phyloP scores from a whole-genome alignment of 805 yeast species.

The Dipodascopsis tothii region DNA sequence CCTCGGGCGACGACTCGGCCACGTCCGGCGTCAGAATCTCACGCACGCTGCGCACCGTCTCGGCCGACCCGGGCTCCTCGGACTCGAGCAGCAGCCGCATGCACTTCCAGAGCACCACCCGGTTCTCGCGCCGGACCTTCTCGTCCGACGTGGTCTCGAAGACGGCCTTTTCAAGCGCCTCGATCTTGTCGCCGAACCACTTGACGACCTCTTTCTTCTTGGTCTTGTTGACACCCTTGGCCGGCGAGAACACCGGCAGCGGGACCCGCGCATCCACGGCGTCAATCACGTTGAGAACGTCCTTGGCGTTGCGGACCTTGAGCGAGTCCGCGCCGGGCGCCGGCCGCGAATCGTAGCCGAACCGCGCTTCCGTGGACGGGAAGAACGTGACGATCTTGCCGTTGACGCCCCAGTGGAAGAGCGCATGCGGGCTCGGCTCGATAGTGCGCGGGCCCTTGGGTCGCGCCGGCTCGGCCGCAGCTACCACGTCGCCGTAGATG shows the following conservation, averaged over 20 bases:
- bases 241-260: slow-evolving; percentile 51
- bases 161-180: slow-evolving; percentile 23
- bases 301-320: slow-evolving; percentile 27
- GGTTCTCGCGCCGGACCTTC: slow-evolving; percentile 27
- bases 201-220: slow-evolving; percentile 62
- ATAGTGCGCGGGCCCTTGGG: slow-evolving; percentile 1
- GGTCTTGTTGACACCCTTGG: slow-evolving; percentile 40
- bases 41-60: not conserved
- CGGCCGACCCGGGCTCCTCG: slow-evolving; percentile 4
- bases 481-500: too few species aligned
- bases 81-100: slow-evolving; percentile 30
- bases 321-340: slow-evolving; percentile 32
- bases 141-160: slow-evolving; percentile 21
- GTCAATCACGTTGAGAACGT: slow-evolving; percentile 26
- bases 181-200: slow-evolving; percentile 47
- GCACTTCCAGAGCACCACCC: slow-evolving; percentile 31
- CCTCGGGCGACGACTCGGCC: slow-evolving; percentile 10
- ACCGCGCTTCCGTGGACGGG: slow-evolving; percentile 30
- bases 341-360: slow-evolving; percentile 29
- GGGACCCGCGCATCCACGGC: slow-evolving; percentile 43
- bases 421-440: slow-evolving; percentile 36
- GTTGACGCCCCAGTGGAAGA: slow-evolving; percentile 55
- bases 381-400: slow-evolving; percentile 42
- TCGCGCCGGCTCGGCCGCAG: too few species aligned
- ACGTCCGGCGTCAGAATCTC: slow-evolving; percentile 25